phyloP scores from a whole-genome alignment of 2,329 filamentous ascomycete genomes.

The Graphiopsis chlorocephala region DNA sequence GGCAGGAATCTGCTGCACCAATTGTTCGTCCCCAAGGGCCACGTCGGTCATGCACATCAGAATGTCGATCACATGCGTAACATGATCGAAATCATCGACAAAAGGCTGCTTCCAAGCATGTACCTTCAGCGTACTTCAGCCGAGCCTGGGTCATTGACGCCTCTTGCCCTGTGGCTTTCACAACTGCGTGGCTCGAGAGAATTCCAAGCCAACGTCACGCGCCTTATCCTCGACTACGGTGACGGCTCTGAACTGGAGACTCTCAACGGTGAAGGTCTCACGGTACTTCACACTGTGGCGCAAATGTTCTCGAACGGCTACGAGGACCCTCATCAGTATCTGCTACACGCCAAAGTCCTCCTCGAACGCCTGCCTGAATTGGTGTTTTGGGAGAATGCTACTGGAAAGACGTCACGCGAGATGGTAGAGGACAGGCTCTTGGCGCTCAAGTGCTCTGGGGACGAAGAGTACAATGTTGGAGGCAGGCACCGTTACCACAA shows the following conservation, averaged over 20 bases:
- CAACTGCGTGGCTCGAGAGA: background rate
- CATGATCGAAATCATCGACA: slow-evolving; percentile 59
- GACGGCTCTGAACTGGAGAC: slow-evolving; percentile 55
- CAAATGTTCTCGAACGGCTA: slow-evolving; percentile 36
- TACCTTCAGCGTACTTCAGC: slow-evolving; percentile 58
- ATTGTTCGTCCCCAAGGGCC: slow-evolving; percentile 35
- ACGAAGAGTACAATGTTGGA: background rate
- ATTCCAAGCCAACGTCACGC: slow-evolving; percentile 4
- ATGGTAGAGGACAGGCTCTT: slow-evolving; percentile 58
- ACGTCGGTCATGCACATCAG: slow-evolving; percentile 20
- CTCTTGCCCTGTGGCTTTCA: slow-evolving; percentile 51
- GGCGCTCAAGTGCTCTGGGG: slow-evolving; percentile 29
- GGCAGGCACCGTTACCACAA: background rate
- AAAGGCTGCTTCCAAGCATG: slow-evolving; percentile 55
- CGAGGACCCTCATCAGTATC: slow-evolving; percentile 8
- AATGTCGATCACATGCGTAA: slow-evolving; percentile 6
- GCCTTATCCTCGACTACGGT: slow-evolving; percentile 30
- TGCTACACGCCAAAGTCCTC: slow-evolving; percentile 52
- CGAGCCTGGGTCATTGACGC: slow-evolving; percentile 56
- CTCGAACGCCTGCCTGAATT: slow-evolving; percentile 58
- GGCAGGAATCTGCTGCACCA: slow-evolving; percentile 70
- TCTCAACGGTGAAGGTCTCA: slow-evolving; percentile 64
- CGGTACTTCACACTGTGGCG: slow-evolving; percentile 60
- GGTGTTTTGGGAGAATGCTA: slow-evolving; percentile 70
- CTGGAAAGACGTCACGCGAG: slow-evolving; percentile 70